Conservation (phyloP, 352 stramenopile species). For the Pythium insidiosum region DNA sequence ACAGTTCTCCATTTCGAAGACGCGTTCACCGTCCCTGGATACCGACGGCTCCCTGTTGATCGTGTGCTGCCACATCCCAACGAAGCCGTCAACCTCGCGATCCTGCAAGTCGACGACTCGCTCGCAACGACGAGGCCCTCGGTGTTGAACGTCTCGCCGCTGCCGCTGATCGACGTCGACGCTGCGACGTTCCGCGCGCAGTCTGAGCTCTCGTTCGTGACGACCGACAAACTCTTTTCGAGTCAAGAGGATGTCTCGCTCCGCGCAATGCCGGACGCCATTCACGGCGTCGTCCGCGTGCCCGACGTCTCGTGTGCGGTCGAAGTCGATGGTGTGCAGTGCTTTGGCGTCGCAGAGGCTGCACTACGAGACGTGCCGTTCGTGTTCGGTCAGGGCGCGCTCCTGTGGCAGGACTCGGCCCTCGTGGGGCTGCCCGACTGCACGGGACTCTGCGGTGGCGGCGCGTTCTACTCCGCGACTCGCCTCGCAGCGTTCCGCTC, state of each 20-base stretch:
- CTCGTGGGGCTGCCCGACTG: slow-evolving; percentile 16
- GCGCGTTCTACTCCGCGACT: slow-evolving; percentile 19
- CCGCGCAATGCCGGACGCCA: slow-evolving; percentile 2
- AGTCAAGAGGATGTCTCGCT: slow-evolving; percentile 14
- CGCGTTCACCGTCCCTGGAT: no score
- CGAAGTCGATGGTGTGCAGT: slow-evolving; percentile 11
- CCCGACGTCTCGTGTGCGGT: slow-evolving; percentile 10
- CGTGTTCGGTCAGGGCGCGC: slow-evolving; percentile 14
- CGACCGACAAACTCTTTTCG: slow-evolving; percentile 19
- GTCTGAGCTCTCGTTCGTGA: slow-evolving; percentile 2
- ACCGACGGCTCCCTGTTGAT: not conserved
- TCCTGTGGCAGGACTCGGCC: slow-evolving; percentile 4
- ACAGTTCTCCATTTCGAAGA: no score
- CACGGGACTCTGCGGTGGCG: slow-evolving; percentile 14
- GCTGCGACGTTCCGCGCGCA: slow-evolving; percentile 7
- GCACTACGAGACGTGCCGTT: slow-evolving; percentile 3
- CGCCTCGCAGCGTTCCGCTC: slow-evolving; percentile 2
- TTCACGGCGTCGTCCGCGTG: slow-evolving; percentile 12
- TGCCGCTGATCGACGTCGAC: slow-evolving; percentile 2
- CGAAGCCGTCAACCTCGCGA: slow-evolving; percentile 15
- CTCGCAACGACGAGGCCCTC: no score
- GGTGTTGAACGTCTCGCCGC: no score
- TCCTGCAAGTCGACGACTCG: slow-evolving; percentile 7
- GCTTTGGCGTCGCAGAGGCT: slow-evolving; percentile 9
- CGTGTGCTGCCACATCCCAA: slow-evolving; percentile 3